These are phyloP conservation scores for Plasmodium vinckei DNA, from an alignment of 169 alveolate species.

Conservation along the genomic window DNA sequence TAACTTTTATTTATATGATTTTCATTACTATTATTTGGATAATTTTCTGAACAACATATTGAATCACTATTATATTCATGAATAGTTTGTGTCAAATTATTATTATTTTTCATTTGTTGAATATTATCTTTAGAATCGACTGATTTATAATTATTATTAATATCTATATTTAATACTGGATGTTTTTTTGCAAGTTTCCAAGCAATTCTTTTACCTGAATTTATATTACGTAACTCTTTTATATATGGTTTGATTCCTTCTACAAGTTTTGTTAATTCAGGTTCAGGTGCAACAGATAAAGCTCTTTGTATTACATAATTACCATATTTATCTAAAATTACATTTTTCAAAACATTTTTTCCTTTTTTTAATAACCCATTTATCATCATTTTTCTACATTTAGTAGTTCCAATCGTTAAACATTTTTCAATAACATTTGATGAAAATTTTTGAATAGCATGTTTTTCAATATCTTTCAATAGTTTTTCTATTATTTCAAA, in stretches of 20 bases:
- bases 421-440: conserved; percentile 95
- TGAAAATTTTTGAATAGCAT: conserved; percentile 93
- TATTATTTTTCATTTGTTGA: no score
- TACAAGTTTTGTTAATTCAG: conserved; percentile 77
- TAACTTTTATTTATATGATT: no score
- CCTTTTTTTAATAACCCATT: conserved; percentile 82
- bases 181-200: conserved; percentile 83
- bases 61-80: no score
- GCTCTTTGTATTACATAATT: conserved; percentile 89
- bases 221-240: conserved; percentile 81
- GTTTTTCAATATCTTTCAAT: conserved; percentile 83
- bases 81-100: no score
- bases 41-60: no score
- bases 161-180: conserved; percentile 32
- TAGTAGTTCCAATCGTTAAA: conserved; percentile 79
- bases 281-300: conserved; percentile 84
- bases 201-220: conserved; percentile 87
- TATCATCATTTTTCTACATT: conserved; percentile 77
- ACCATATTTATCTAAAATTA: conserved; percentile 88
- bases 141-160: not conserved
- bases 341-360: conserved; percentile 77
- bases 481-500: conserved; percentile 84
- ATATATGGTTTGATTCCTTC: conserved; percentile 83
- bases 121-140: no score
- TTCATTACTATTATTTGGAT: no score